Base-by-base conservation (phyloP, 2,329 filamentous ascomycete species). In the Fusarium liriodendri region DNA sequence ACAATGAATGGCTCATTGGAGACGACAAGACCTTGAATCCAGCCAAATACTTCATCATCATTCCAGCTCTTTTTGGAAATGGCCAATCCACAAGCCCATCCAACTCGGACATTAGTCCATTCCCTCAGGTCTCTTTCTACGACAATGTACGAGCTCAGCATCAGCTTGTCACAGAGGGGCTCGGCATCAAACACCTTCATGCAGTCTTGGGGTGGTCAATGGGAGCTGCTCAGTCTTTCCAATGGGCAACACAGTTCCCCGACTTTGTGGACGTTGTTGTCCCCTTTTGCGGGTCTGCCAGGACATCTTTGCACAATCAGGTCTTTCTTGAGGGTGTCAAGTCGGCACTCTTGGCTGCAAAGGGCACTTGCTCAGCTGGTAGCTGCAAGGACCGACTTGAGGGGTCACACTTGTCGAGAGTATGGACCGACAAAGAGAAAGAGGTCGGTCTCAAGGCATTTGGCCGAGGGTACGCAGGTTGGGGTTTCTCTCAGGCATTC, bases 401-500 rank as follows among this genome's bases (percentile, higher is more conserved):
- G 77, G 22, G 79, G 71, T 16, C 71, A 62, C 57, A 70, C 64
- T 6, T 70, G 52, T 18, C 72, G 50, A 67, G 71, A 4, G 45
- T 47, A 4, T 84, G 82, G 82, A 78, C 79, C 5, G 91, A 84
- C 81, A 85, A 74, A 84, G 76, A 83, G 76, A 77, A 82, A 76
- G 33, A 77, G 73, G 58, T 77, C 32, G 79, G 87, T 66, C 79
- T 96, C 45, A 95, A 92, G 77, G 93, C 94, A 0, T 89, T 96
- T 66, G 93, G 89, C 0, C 87, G 93, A 52, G 93, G 91, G 0
- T 97, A 97, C 81, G 93, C 94, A 1, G 94, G 93, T 1, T 97
- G 91, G 93, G 94, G 94, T 0, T 93, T 96, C 77, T 93, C 90
- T 61, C 93, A 95, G 77, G 88, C 92, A 0, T 96, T 95, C 77